Evolutionary conservation across 352 stramenopile genomes (phyloP).

Genomic region (Phytophthora ohioensis): DNA sequence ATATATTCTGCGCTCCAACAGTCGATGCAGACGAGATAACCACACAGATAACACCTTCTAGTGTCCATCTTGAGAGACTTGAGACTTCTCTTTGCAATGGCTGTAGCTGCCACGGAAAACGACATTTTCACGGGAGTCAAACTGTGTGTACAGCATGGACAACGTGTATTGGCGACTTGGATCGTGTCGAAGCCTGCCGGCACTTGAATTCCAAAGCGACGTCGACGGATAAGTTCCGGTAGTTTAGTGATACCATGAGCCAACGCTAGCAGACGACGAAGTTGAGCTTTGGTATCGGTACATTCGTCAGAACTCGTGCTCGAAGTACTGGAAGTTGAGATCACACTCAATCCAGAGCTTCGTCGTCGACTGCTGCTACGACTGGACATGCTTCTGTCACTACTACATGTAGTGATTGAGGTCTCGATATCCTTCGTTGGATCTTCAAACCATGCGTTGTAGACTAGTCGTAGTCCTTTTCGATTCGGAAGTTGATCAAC

Average conservation of each 20-base stretch:
- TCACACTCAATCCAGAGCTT: constrained; percentile 5
- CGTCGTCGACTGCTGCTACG: constrained; percentile 14
- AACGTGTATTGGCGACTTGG: constrained; percentile 27
- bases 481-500: constrained; percentile 46
- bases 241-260: constrained; percentile 35
- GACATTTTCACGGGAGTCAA: constrained; percentile 37
- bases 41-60: constrained; percentile 36
- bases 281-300: constrained; percentile 25
- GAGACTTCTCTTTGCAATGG: constrained; percentile 24
- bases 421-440: constrained; percentile 1
- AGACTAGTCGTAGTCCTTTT: constrained; percentile 48
- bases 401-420: not conserved
- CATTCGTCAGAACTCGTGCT: not conserved
- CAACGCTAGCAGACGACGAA: constrained; percentile 29
- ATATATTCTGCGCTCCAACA: constrained; percentile 39
- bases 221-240: constrained; percentile 29
- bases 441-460: constrained; percentile 45
- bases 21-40: constrained; percentile 37
- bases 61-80: constrained; percentile 30
- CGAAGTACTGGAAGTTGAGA: constrained; percentile 12
- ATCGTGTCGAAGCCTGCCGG: constrained; percentile 21
- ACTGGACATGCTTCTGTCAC: constrained; percentile 24
- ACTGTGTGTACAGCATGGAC: constrained; percentile 41
- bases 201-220: constrained; percentile 37
- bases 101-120: constrained; percentile 22